Conservation (phyloP, 805 yeast species). For the Sugiyamaella marilandica region DNA sequence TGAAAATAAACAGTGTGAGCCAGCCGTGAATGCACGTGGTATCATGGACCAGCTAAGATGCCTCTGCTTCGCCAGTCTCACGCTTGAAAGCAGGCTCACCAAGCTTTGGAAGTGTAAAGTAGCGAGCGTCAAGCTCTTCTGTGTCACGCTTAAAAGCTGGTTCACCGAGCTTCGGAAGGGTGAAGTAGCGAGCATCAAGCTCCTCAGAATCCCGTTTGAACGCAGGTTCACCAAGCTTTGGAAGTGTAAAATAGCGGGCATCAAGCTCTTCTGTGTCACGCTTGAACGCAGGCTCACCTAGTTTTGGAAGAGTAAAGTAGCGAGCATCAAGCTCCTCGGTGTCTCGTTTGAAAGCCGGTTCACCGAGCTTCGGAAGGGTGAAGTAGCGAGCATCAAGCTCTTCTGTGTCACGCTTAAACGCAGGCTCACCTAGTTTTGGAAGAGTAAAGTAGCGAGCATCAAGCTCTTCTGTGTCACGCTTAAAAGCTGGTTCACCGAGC, state of each 20-base stretch:
- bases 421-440: constrained; percentile 5
- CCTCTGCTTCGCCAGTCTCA: background rate
- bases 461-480: constrained; percentile 7
- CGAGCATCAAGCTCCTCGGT: constrained; percentile 8
- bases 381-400: background rate
- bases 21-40: too few species aligned
- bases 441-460: constrained; percentile 3
- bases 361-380: background rate
- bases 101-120: background rate
- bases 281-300: constrained; percentile 3
- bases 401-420: constrained; percentile 1
- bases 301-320: background rate
- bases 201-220: constrained; percentile 6
- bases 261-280: constrained; percentile 1
- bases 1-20: too few species aligned
- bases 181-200: constrained; percentile 3
- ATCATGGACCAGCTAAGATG: background rate
- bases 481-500: constrained; percentile 9
- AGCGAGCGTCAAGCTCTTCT: constrained; percentile 8
- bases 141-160: constrained; percentile 8
- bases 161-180: constrained; percentile 4
- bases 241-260: background rate
- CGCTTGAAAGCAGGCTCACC: constrained; percentile 8
- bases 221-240: constrained; percentile 6
- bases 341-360: constrained; percentile 6